Evolutionary conservation across 75 land plant genomes (phyloP).

Genomic region (Adiantum capillusveneris): DNA sequence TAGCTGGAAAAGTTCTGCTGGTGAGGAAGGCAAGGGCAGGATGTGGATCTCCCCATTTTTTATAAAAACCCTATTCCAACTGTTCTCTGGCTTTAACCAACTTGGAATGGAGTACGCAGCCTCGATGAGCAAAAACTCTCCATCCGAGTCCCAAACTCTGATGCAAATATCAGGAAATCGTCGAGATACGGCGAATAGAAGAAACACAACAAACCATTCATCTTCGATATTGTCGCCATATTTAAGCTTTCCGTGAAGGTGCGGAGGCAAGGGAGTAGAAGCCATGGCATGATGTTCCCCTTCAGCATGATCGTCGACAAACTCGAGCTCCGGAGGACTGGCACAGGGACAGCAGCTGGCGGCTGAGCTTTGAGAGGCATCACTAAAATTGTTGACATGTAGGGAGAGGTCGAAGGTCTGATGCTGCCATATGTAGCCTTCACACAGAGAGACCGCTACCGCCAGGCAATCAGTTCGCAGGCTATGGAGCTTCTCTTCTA

Average conservation of each 20-base stretch:
- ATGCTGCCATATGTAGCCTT: conserved; percentile 86
- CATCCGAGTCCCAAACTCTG: conserved; percentile 78
- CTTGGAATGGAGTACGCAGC: conserved; percentile 81
- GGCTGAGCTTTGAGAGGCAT: conserved; percentile 6
- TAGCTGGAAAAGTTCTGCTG: conserved; percentile 11
- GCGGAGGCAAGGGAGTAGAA: conserved; percentile 17
- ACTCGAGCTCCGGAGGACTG: background rate
- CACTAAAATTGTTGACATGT: too few relatives aligned
- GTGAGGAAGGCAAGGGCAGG: conserved; percentile 25
- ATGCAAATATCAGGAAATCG: conserved; percentile 37
- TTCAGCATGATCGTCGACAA: background rate
- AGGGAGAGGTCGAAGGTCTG: conserved; percentile 61
- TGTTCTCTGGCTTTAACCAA: conserved; percentile 78
- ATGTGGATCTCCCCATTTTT: conserved; percentile 48
- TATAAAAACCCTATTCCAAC: conserved; percentile 64
- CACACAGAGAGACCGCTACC: conserved; percentile 23
- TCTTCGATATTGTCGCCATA: conserved; percentile 90
- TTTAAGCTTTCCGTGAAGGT: conserved; percentile 57
- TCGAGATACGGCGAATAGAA: conserved; percentile 45
- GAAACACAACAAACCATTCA: conserved; percentile 91
- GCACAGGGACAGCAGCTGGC: conserved; percentile 6
- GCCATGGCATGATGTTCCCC: background rate
- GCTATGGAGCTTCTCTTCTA: conserved; percentile 20
- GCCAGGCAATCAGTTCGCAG: conserved; percentile 46
- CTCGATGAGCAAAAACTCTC: conserved; percentile 91